phyloP scores from a whole-genome alignment of 768 basidiomycete genomes.

The Mycena crocata region DNA sequence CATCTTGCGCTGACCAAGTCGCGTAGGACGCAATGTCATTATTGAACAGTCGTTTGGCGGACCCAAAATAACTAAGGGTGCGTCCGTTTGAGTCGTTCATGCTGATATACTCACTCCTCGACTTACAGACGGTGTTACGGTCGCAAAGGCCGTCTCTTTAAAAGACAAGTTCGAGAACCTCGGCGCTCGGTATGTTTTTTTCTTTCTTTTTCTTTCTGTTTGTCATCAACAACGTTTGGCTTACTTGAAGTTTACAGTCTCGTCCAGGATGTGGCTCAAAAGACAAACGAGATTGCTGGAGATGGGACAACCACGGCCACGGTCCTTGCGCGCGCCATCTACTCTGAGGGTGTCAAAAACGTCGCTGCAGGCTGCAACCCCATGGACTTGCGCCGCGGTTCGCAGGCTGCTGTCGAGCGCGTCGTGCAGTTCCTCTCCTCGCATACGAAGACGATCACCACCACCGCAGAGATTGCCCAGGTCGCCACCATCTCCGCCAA shows the following conservation, averaged over 20 bases:
- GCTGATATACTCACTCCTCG: constrained; percentile 4
- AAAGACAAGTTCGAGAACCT: constrained; percentile 99
- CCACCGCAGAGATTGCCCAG: constrained; percentile 97
- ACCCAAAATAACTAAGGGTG: constrained; percentile 96
- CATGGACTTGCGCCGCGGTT: constrained; percentile 98
- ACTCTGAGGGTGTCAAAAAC: constrained; percentile 98
- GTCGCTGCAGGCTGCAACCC: constrained; percentile 99
- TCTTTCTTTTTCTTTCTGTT: not conserved
- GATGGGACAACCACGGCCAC: constrained; percentile 99
- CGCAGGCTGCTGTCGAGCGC: constrained; percentile 95
- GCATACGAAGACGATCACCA: constrained; percentile 95
- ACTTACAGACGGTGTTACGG: constrained; percentile 89
- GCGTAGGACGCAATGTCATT: constrained; percentile 93
- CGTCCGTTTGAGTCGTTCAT: constrained; percentile 32
- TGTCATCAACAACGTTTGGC: constrained; percentile 28
- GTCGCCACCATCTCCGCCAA: constrained; percentile 95
- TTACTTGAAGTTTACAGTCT: constrained; percentile 62
- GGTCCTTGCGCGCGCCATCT: constrained; percentile 96
- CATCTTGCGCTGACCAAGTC: constrained; percentile 23
- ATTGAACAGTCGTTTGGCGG: constrained; percentile 94
- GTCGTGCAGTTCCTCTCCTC: constrained; percentile 91
- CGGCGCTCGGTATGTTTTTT: constrained; percentile 84
- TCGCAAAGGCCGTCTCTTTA: constrained; percentile 93
- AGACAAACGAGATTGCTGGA: constrained; percentile 97
- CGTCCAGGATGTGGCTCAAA: constrained; percentile 94